phyloP scores from a whole-genome alignment of 176 grass and related monocot genomes.

The Sorghum bicolor region Sorghum_bicolor_NCBIv3 NC_012871.2:65511501-65512000 shows the following conservation, averaged over 20 bases:
- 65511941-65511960: conserved; percentile 26
- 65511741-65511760: conserved; percentile 33
- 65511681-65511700: conserved; percentile 79
- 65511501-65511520: not conserved
- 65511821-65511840: conserved; percentile 56
- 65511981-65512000: conserved; percentile 49
- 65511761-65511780: conserved; percentile 46
- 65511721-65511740: conserved; percentile 21
- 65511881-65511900: conserved; percentile 8
- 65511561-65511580: conserved; percentile 91
- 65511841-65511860: conserved; percentile 63
- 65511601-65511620: conserved; percentile 15
- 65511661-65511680: conserved; percentile 69
- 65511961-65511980: conserved; percentile 36
- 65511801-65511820: conserved; percentile 59
- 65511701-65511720: conserved; percentile 51
- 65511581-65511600: conserved; percentile 66
- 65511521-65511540: conserved; percentile 31
- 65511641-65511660: not conserved
- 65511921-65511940: conserved; percentile 15
- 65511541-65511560: conserved; percentile 75
- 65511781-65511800: conserved; percentile 58
- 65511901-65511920: not conserved
- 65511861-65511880: not conserved
- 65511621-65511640: not conserved